Base-by-base conservation (phyloP, 2,329 filamentous ascomycete species). In the Cucurbitaria berberidis region DNA sequence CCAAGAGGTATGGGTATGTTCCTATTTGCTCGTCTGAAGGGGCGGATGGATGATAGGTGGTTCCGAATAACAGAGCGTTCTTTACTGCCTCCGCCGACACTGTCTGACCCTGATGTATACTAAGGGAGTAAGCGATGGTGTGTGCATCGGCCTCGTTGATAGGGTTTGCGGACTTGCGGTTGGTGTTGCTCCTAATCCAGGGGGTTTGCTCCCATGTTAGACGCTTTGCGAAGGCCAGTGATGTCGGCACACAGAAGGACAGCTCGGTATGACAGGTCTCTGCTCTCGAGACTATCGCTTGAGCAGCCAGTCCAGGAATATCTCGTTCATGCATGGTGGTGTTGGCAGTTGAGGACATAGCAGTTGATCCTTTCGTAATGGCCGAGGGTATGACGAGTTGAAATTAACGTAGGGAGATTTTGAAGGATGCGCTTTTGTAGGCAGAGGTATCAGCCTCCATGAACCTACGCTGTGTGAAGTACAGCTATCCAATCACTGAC, bases 171-270 rank as follows among this genome's bases (percentile, higher is more conserved):
- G 45, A 35, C 5, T 18, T 40, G 3, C 15, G 1, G 22, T 45
- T 19, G 29, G 53, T 6, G 2, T 16, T 30, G 6, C 42, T 45
- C 11, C 11, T 15, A 8, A 56, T 51, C 58, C 59, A 63, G 21
- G 62, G 55, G 5, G 60, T 66, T 55, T 64, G 62, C 39, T 66
- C 57, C 62, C 57, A 67, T 26, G 57, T 60, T 5, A 66, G 42
- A 29, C 56, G 53, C 39, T 67, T 66, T 41, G 60, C 51, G 36
- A 64, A 56, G 10, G 59, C 57, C 3, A 66, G 57, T 19, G 60
- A 63, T 8, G 51, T 59, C 11, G 61, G 38, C 21, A 62, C 18
- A 15, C 50, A 55, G 55, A 61, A 67, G 22, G 62, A 67, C 16
- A 60, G 47, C 9, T 50, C 40, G 19, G 35, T 45, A 24, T 22